These are phyloP conservation scores for Pseudocohnilembus persalinus DNA, from an alignment of 169 alveolate genomes.

Conservation along the genomic window DNA sequence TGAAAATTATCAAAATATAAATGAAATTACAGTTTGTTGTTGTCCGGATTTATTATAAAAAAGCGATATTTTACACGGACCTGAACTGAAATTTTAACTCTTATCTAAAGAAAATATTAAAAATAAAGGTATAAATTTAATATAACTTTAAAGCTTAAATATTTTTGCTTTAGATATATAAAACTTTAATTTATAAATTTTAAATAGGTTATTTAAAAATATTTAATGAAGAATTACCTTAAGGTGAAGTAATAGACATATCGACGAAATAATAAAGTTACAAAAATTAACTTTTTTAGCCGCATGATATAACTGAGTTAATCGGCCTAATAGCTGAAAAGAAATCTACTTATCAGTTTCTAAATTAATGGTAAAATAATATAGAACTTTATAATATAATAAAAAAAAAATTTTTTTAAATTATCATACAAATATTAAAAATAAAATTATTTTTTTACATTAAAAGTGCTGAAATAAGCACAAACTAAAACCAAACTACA, in stretches of 20 bases:
- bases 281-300: background rate
- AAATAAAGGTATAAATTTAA: background rate
- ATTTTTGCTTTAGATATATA: no score
- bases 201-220: background rate
- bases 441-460: no score
- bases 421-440: no score
- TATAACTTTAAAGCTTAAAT: no score
- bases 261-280: background rate
- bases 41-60: background rate
- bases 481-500: no score
- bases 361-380: background rate
- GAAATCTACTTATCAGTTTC: background rate
- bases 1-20: no score
- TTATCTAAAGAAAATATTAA: no score
- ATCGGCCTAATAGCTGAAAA: background rate
- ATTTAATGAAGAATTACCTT: background rate
- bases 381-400: no score
- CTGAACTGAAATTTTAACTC: background rate
- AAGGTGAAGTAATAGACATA: background rate
- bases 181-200: no score
- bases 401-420: no score
- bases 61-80: background rate
- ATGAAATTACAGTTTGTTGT: background rate
- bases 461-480: no score
- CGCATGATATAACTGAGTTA: background rate